Conservation (phyloP, 352 stramenopile genomes). For the Pythium vanterpoolii region DNA sequence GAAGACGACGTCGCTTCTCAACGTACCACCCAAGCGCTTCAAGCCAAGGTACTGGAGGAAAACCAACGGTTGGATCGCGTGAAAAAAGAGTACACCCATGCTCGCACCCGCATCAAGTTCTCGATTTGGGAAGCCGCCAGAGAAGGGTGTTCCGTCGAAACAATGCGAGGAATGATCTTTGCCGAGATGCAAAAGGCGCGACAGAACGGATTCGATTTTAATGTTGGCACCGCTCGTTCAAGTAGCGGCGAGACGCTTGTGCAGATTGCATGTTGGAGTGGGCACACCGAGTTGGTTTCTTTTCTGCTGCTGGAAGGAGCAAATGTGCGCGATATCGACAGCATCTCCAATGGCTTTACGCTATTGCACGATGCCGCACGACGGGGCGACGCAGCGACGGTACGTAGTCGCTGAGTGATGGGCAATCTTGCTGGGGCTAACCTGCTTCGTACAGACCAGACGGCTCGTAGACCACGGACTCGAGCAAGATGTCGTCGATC, state of each 20-base stretch:
- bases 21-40: constrained; percentile 11
- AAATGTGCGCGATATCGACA: constrained; percentile 47
- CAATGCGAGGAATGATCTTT: constrained; percentile 48
- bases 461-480: constrained; percentile 46
- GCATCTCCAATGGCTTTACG: constrained; percentile 54
- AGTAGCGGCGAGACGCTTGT: constrained; percentile 57
- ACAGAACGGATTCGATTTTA: constrained; percentile 55
- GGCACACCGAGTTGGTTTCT: constrained; percentile 49
- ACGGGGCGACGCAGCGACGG: constrained; percentile 46
- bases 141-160: constrained; percentile 44
- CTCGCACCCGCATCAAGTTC: constrained; percentile 31
- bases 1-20: constrained; percentile 22
- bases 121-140: constrained; percentile 70
- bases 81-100: background rate
- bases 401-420: constrained; percentile 17
- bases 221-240: constrained; percentile 41
- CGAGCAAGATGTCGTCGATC: constrained; percentile 38
- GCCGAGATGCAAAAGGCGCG: constrained; percentile 63
- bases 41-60: constrained; percentile 16
- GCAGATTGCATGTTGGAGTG: constrained; percentile 71
- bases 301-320: constrained; percentile 64
- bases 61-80: background rate
- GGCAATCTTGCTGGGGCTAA: background rate
- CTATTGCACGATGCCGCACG: constrained; percentile 63
- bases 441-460: constrained; percentile 32